Base-by-base conservation (phyloP, 1,284 basidiomycete species). In the Apiotrichum mycotoxinovorans region DNA sequence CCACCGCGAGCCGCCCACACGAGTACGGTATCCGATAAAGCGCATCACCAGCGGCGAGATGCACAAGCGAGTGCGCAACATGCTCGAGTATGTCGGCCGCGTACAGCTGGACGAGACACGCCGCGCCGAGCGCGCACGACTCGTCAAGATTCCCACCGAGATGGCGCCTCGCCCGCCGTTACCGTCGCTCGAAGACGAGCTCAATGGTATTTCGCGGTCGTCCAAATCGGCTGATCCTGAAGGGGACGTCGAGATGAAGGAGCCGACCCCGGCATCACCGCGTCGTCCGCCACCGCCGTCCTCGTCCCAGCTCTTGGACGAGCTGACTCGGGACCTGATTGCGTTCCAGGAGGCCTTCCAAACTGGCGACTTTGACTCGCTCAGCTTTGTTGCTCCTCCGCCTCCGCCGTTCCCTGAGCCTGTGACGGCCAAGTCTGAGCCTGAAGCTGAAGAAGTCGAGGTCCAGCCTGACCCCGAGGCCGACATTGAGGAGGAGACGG, bases 1-100 rank as follows among this genome's bases (percentile, higher is more conserved):
- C 60, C 74, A 75, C 43, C 81, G 85, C 64, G 94, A 97, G 74
- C 83, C 91, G 41, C 89, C 92, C 1, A 91, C 93, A 25, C 89
- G 91, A 73, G 88, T 97, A 57, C 89, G 90, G 66, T 98, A 91
- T 86, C 95, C 95, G 0, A 84, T 85, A 62, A 95, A 96, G 75
- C 83, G 95, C 51, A 92, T 88, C 83, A 96, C 93, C 65, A 86
- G 95, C 25, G 87, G 86, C 20, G 95, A 98, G 73, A 96, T 98
- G 91, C 89, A 92, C 74, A 97, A 98, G 79, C 85, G 95, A 22
- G 91, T 96, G 22, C 83, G 91, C 45, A 85, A 88, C 55, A 83
- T 98, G 57, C 84, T 95, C 35, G 95, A 98, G 69, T 98, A 91
- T 85, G 90, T 82, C 18, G 75, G 76, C 0, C 65, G 79, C 22